Evolutionary conservation across 192 early-diverging fungal species (phyloP).

Genomic region (Coemansia sp.): DNA sequence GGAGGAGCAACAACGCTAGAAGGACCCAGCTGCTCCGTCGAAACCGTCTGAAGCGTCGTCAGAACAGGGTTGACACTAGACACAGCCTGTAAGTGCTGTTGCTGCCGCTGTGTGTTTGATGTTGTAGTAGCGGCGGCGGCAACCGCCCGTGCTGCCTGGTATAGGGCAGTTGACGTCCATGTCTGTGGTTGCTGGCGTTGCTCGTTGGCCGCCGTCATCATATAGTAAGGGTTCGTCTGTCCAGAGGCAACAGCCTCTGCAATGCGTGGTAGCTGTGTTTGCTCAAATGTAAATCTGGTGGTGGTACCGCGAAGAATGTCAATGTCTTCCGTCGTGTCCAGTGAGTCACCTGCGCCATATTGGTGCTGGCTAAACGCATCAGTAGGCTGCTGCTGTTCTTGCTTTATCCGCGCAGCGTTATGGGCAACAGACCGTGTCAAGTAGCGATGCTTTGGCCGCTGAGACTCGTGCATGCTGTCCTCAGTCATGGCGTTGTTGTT

Average conservation of each 20-base stretch:
- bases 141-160: conserved; percentile 50
- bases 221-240: conserved; percentile 31
- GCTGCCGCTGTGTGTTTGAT: neutral
- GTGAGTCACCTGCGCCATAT: neutral
- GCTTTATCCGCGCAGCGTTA: conserved; percentile 43
- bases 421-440: conserved; percentile 53
- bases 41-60: conserved; percentile 1
- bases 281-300: conserved; percentile 1
- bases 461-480: conserved; percentile 14
- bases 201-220: conserved; percentile 23
- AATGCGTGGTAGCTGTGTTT: conserved; percentile 14
- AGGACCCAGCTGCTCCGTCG: conserved; percentile 20
- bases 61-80: neutral
- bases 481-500: conserved; percentile 6
- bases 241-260: neutral
- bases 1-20: conserved; percentile 10
- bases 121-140: conserved; percentile 29
- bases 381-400: conserved; percentile 20
- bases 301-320: neutral
- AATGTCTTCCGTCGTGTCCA: neutral
- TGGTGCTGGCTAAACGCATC: conserved; percentile 7
- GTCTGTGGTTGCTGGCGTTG: conserved; percentile 20
- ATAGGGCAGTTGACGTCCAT: conserved; percentile 42
- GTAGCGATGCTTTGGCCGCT: conserved; percentile 47
- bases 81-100: neutral